Base-by-base conservation (phyloP, 306 rosid genomes). In the Malus domestica region DNA sequence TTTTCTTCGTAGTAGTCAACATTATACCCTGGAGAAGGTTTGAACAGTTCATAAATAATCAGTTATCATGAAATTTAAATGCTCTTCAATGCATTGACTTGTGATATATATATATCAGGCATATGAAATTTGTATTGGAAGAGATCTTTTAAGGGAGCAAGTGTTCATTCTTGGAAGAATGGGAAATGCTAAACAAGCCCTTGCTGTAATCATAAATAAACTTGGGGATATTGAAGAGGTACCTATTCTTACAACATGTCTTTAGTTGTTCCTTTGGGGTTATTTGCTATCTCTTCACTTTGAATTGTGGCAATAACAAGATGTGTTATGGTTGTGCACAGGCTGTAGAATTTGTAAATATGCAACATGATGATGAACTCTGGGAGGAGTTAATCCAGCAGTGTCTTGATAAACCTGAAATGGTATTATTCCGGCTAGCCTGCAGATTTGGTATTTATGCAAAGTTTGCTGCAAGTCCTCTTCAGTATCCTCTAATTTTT, bases 171-270 rank as follows among this genome's bases (percentile, higher is more conserved):
- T 95, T 78, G 97, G 99, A 83, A 88, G 99, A 79, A 95, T 95
- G 97, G 99, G 99, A 76, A 95, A 95, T 79, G 70, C 97, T 3
- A 95, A 89, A 77, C 88, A 90, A 87, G 99, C 97, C 67, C 90
- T 95, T 52, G 83, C 93, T 46, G 82, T 95, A 73, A 90, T 90
- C 85, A 95, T 95, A 70, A 87, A 90, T 82, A 85, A 90, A 45
- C 81, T 95, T 78, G 97, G 97, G 72, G 97, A 95, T 83, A 92
- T 95, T 49, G 91, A 88, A 83, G 99, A 95, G 97, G 99, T 92
- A 89, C 60, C 62, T 69, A 66, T 78, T 67, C 42, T 64, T 79
- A 33, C 64, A 72, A 64, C 54, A 16, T 67, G 51, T 79, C 46
- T 71, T 51, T 58, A 32, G 71, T 57, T 63, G 66, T 71, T 68